Base-by-base conservation (phyloP, 192 early-diverging fungal genomes). In the Rhizophlyctis rosea region DNA sequence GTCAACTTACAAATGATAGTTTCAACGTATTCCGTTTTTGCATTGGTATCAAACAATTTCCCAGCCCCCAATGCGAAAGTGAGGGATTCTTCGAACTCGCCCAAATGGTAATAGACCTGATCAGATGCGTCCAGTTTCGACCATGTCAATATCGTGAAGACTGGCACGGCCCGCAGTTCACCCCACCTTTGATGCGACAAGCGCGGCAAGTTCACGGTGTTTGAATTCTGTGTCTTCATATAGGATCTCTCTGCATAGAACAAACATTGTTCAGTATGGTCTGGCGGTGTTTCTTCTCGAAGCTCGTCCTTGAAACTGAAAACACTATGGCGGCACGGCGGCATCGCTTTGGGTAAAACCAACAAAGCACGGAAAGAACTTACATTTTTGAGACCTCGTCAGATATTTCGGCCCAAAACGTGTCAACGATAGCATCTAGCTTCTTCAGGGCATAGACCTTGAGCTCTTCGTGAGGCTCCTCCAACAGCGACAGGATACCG, bases 391-490 rank as follows among this genome's bases (percentile, higher is more conserved):
- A 77, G 31, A 94, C 80, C 4, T 90, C 81, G 71, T 99, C 97
- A 5, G 95, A 88, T 61, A 98, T 98, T 73, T 99, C 97, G 21
- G 95, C 89, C 97, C 97, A 99, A 72, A 98, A 99, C 61, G 87
- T 80, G 79, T 97, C 90, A 25, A 95, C 91, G 58, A 97, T 73
- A 13, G 64, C 73, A 67, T 97, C 88, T 31, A 99, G 87, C 80
- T 96, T 90, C 61, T 91, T 71, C 39, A 99, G 84, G 23, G 95
- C 93, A 77, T 95, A 96, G 54, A 89, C 83, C 72, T 96, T 89
- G 47, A 99, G 88, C 67, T 91, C 88, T 39, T 91, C 90, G 63
- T 96, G 86, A 14, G 83, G 72, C 68, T 99, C 97, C 67, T 98
- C 92, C 21, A 99, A 88, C 27, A 99, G 80, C 9, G 96, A 87